Base-by-base conservation (phyloP, 148 eudicot genomes). In the Rhododendron mucronatum region DNA sequence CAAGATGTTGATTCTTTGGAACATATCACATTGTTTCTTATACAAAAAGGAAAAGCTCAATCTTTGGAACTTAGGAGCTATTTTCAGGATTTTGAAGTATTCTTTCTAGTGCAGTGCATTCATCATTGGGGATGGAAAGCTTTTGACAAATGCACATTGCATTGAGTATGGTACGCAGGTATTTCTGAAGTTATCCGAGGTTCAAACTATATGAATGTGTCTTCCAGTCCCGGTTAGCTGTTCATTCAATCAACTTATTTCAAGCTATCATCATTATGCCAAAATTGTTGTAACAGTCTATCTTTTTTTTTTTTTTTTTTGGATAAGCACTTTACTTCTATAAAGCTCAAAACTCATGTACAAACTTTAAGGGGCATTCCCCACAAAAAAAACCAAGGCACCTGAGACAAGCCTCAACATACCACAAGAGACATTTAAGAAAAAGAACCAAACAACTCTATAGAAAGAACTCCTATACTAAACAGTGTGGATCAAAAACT, bases 101-200 rank as follows among this genome's bases (percentile, higher is more conserved):
- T 69, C 39, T 51, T 61, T 76, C 82, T 55, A 82, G 57, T 94
- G 91, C 94, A 96, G 99, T 92, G 99, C 99, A 82, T 96, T 96
- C 87, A 94, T 96, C 96, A 95, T 96, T 78, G 99, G 99, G 83
- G 97, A 95, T 81, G 95, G 98, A 78, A 96, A 92, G 88, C 99
- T 96, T 79, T 92, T 96, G 93, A 96, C 99, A 50, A 96, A 96
- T 92, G 99, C 99, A 33, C 99, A 96, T 87, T 96, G 99, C 88
- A 98, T 96, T 87, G 98, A 96, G 88, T 92, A 96, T 91, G 87
- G 90, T 80, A 96, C 99, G 69, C 99, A 95, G 95, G 99, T 94
- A 91, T 85, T 48, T 65, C 82, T 55, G 20, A 78, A 47, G 47
- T 81, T 83, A 33, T 48, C 37, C 69, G 1, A 26, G 21, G 18